Base-by-base conservation (phyloP, 208 protist species). In the Leishmania turanica region DNA sequence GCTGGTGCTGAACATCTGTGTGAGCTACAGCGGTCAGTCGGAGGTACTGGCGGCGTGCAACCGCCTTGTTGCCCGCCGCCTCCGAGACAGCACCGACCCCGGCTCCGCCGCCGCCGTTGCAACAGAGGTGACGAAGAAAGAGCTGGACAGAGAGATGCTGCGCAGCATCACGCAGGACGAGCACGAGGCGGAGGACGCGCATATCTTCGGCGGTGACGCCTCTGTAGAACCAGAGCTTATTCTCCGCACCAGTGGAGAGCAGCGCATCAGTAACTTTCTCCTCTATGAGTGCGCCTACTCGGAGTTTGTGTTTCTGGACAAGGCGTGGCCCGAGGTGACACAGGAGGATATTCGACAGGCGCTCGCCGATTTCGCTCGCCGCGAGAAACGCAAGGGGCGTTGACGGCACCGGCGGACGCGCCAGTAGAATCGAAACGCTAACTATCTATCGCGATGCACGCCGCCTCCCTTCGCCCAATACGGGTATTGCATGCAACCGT, bases 251-350 rank as follows among this genome's bases (percentile, higher is more conserved):
- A 95, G 93, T 81, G 95, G 94, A 11, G 94, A 98, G 85, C 86
- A 93, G 75, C 85, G 95, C 17, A 72, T 98, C 21, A 96, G 92
- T 78, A 97, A 98, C 80, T 98, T 97, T 80, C 82, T 98, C 21
- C 82, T 97, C 6, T 98, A 92, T 80, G 92, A 98, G 79, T 91
- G 87, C 54, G 95, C 94, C 24, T 98, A 98, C 82, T 92, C 92
- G 5, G 94, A 98, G 81, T 89, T 98, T 76, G 69, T 90, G 60
- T 97, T 97, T 75, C 64, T 92, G 13, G 60, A 85, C 11, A 96
- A 95, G 75, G 91, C 87, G 21, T 98, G 95, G 94, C 95, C 95
- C 11, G 92, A 96, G 70, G 49, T 98, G 13, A 89, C 79, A 6
- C 70, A 77, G 9, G 82, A 78, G 0, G 91, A 97, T 72, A 81